Evolutionary conservation across 805 yeast genomes (phyloP), one percentile per base, ranked within the genome.

Genomic region (Lachancea thermotolerans): DNA sequence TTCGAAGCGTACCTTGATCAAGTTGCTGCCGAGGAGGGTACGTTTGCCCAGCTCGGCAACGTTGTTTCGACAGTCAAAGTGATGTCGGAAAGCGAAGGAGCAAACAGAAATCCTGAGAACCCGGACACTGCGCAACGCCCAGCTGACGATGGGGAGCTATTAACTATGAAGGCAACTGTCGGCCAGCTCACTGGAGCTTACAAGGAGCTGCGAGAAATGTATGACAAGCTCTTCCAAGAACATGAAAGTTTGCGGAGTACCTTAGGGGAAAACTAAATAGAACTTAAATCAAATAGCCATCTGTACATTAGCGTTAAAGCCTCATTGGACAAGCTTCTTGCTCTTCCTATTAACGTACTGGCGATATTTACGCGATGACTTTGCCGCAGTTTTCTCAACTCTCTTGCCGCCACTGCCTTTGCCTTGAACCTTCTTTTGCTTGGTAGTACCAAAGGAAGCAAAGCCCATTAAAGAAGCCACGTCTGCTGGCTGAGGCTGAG

Each of bases 141-240:
- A 6, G 35, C 48, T 12, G 55, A 52, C 7, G 62, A 64, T 39
- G 66, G 49, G 29, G 67, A 64, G 42, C 62, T 67, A 7, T 51
- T 55, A 1, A 72, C 65, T 16, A 55, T 78, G 42, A 71, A 74
- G 56, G 65, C 58, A 16, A 73, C 79, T 49, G 59, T 82, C 16
- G 64, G 64, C 11, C 71, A 70, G 49, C 64, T 81, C n/a, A 74
- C 81, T 0, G 64, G 68, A 14, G 86, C 85, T 1, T 82, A 83
- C 63, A 65, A 68, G 10, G 80, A 79, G 28, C 62, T 83, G 49
- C 73, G 81, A 59, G 64, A 66, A 25, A 74, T 77, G 66, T 81
- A 83, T 56, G 85, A 81, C 52, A 76, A 74, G 46, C 66, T 82
- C 51, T 72, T 70, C 49, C 61, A 66, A 16, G 79, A 79, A 47